Conservation (phyloP, 306 rosid genomes). For the Prunus armeniaca region DNA sequence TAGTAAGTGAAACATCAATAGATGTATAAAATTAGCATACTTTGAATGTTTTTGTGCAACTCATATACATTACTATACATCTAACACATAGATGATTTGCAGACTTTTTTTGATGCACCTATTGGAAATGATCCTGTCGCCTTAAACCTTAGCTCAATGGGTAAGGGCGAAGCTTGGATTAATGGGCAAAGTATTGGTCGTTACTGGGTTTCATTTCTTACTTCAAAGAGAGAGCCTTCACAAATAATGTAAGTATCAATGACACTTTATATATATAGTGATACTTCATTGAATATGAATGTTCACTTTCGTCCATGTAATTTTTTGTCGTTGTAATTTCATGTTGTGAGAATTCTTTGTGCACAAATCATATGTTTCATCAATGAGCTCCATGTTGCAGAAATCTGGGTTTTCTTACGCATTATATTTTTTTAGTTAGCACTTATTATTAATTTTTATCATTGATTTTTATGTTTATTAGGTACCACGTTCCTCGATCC, state of each 20-base stretch:
- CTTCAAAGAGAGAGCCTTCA: slow-evolving; percentile 50
- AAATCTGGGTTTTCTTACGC: too few relatives aligned
- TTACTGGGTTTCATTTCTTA: slow-evolving; percentile 61
- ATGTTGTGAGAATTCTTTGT: too few relatives aligned
- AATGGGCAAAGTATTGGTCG: slow-evolving; percentile 78
- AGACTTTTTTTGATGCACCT: slow-evolving; percentile 52
- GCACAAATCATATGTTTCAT: too few relatives aligned
- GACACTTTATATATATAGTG: neutral
- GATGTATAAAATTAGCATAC: too few relatives aligned
- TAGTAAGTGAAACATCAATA: too few relatives aligned
- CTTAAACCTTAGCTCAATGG: slow-evolving; percentile 61
- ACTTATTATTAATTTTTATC: too few relatives aligned
- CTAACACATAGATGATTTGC: neutral
- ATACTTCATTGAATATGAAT: too few relatives aligned
- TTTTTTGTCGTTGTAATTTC: too few relatives aligned
- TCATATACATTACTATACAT: neutral
- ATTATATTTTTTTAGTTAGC: neutral
- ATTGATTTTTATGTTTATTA: neutral
- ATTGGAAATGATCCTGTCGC: slow-evolving; percentile 51
- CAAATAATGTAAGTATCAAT: slow-evolving; percentile 49
- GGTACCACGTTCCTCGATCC: slow-evolving; percentile 77
- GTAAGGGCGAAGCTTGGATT: slow-evolving; percentile 70
- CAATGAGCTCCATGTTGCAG: too few relatives aligned
- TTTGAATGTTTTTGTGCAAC: neutral
- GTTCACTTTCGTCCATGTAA: too few relatives aligned